Base-by-base conservation (phyloP, 371 early-diverging fungal species). In the Lichtheimia ornata region DNA sequence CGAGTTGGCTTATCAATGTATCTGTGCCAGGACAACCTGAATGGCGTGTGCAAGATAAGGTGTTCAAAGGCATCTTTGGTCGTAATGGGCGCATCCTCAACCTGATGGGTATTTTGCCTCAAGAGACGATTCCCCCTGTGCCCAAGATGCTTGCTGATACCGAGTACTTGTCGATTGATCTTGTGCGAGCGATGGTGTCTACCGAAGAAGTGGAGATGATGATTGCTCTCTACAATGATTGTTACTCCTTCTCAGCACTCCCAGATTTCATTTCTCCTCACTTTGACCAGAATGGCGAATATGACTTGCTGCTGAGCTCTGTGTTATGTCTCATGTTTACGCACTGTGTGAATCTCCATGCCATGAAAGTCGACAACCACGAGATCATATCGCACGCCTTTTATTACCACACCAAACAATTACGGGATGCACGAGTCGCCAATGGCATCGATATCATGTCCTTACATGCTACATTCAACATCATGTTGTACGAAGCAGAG, bases 141-240 rank as follows among this genome's bases (percentile, higher is more conserved):
- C 63, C 63, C 2, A 54, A 50, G 18, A 41, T 53, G 25, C 40
- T 67, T 40, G 57, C 59, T 13, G 41, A 55, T 7, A 59, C 40
- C 5, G 54, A 49, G 5, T 40, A 49, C 4, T 52, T 67, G 6
- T 57, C 67, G 1, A 63, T 63, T 28, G 67, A 67, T 20, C 14
- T 67, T 44, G 67, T 63, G 30, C 63, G 67, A 18, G 67, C 67
- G 25, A 67, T 67, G 67, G 63, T 67, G 5, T 63, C 67, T 0
- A 52, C 52, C 0, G 67, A 67, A 57, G 67, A 67, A 56, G 59
- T 67, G 11, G 63, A 67, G 17, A 63, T 63, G 67, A 55, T 67
- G 52, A 67, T 67, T 60, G 63, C 59, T 14, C 59, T 67, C 1
- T 67, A 67, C 60, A 67, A 67, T 28, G 67, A 67, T 41, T 67